Evolutionary conservation across 768 basidiomycete genomes (phyloP).

Genomic region (Pilatotrama ljubarskyi): DNA sequence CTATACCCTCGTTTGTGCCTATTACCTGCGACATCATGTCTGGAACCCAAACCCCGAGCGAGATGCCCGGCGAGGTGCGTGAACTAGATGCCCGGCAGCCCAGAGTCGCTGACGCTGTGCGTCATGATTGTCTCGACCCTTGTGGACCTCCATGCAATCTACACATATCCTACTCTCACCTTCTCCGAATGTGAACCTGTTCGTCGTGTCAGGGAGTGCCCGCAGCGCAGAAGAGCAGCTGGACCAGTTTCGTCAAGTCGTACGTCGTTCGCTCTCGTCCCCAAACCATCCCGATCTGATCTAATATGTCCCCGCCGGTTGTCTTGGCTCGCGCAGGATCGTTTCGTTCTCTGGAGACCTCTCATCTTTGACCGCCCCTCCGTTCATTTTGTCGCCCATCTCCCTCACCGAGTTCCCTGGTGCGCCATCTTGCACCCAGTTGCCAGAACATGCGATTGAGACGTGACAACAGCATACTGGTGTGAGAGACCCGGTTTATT

Average conservation of each 20-base stretch:
- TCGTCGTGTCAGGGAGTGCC: constrained; percentile 63
- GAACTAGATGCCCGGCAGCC: neutral
- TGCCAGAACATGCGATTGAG: constrained; percentile 1
- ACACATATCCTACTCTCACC: neutral
- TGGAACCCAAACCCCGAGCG: constrained; percentile 17
- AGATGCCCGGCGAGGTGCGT: constrained; percentile 23
- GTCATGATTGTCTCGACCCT: constrained; percentile 21
- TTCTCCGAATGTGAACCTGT: neutral
- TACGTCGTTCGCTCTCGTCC: constrained; percentile 38
- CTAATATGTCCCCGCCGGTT: neutral
- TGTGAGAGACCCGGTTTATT: constrained; percentile 92
- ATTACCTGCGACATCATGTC: constrained; percentile 6
- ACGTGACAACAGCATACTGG: constrained; percentile 78
- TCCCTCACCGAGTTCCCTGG: constrained; percentile 93
- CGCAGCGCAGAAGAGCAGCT: constrained; percentile 78
- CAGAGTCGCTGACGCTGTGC: constrained; percentile 12
- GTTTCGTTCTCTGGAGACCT: constrained; percentile 88
- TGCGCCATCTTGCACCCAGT: constrained; percentile 34
- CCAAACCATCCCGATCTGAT: constrained; percentile 2
- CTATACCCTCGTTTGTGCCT: neutral
- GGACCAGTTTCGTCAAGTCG: constrained; percentile 92
- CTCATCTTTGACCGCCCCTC: constrained; percentile 80
- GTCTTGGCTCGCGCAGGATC: constrained; percentile 47
- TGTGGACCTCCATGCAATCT: constrained; percentile 2
- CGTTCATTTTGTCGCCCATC: constrained; percentile 89